These are phyloP conservation scores for Beauveria scarabaeidicola DNA, from an alignment of 2,329 filamentous ascomycete species.

Conservation along the genomic window DNA sequence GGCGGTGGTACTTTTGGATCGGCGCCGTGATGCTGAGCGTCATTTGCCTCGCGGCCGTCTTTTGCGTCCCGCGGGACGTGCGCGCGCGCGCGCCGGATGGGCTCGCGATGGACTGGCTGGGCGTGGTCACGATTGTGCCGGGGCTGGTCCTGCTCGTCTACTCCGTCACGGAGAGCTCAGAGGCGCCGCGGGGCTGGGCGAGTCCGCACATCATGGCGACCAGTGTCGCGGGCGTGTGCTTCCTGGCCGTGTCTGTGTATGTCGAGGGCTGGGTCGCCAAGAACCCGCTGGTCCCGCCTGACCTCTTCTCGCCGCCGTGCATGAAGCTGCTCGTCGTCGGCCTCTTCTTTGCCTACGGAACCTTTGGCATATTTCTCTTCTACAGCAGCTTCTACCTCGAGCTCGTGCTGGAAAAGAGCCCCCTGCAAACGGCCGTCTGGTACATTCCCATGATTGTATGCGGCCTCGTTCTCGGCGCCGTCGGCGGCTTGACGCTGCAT, in stretches of 20 bases:
- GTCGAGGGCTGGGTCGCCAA: slow-evolving; percentile 56
- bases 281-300: slow-evolving; percentile 53
- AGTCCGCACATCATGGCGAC: slow-evolving; percentile 56
- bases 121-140: slow-evolving; percentile 42
- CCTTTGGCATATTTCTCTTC: slow-evolving; percentile 54
- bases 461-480: slow-evolving; percentile 46
- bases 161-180: slow-evolving; percentile 57
- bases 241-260: slow-evolving; percentile 48
- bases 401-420: slow-evolving; percentile 38
- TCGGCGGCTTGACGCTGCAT: slow-evolving; percentile 49
- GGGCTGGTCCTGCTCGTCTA: slow-evolving; percentile 60
- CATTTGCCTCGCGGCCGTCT: slow-evolving; percentile 28
- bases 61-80: not conserved
- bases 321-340: slow-evolving; percentile 50
- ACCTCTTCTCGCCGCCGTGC: slow-evolving; percentile 53
- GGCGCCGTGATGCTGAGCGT: slow-evolving; percentile 31
- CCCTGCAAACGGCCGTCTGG: slow-evolving; percentile 51
- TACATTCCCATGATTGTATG: slow-evolving; percentile 50
- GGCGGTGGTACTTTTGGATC: slow-evolving; percentile 63
- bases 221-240: slow-evolving; percentile 46
- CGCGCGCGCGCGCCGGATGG: not conserved
- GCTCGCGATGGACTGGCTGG: slow-evolving; percentile 45
- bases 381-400: slow-evolving; percentile 58
- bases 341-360: slow-evolving; percentile 41
- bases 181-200: slow-evolving; percentile 52